Evolutionary conservation across 805 yeast genomes (phyloP), one percentile per base, ranked within the genome.

Genomic region (Barnettozyma populi): DNA sequence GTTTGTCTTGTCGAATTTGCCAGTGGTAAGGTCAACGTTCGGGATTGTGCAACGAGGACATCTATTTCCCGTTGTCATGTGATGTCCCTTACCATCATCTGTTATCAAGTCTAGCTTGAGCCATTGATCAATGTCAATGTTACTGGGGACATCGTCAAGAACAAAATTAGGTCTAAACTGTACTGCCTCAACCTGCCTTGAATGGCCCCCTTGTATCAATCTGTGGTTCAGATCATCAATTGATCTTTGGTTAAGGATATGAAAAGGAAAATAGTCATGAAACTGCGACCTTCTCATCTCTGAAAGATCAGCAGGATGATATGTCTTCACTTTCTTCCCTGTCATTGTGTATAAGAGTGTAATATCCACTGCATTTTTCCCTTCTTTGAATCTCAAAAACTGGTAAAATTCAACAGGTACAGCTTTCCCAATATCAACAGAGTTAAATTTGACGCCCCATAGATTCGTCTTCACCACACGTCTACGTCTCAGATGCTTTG

Each of bases 251-350:
- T 52, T 36, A 31, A 55, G 20, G 19, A 53, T 27, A 46, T 51
- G 53, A 25, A 53, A 32, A 16, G 60, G 60, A 47, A 47, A 56
- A 29, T 56, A 56, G 34, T 56, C 60, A 25, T 56, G 60, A 42
- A 55, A 56, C 21, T 47, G 39, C 2, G 55, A 43, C 6, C 23
- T 27, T 37, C 56, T 46, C 46, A 49, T 36, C n/a, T 45, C 27
- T 20, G 37, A 27, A 23, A 51, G 27, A 14, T 32, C 46, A 2
- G 32, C n/a, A 13, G 59, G 59, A 45, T 52, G 52, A 4, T 52
- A 53, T 1, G 57, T 49, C 27, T 44, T 43, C 9, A 54, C 56
- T 14, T 31, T 39, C 32, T 56, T 56, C 1, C 55, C 56, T 21
- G 44, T 46, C 19, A 51, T 18, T 2, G 60, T 44, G 37, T 44